These are phyloP conservation scores for Trichophyton simii DNA, from an alignment of 2,329 filamentous ascomycete genomes.

Conservation along the genomic window DNA sequence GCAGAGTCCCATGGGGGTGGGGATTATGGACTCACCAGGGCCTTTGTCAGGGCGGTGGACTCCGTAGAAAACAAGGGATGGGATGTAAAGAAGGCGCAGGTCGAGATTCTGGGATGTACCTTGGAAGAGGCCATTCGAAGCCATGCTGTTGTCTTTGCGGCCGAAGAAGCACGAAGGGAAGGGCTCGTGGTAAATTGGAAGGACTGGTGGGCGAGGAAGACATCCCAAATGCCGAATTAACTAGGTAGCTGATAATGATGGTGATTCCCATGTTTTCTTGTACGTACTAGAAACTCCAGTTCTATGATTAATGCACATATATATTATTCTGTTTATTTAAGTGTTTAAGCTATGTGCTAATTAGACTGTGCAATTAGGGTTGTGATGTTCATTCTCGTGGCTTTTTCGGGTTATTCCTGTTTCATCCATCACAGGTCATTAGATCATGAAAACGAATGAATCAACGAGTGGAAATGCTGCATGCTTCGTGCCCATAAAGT, in stretches of 20 bases:
- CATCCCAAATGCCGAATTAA: constrained; percentile 18
- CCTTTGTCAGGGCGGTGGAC: constrained; percentile 73
- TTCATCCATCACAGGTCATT: not conserved
- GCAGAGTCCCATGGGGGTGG: constrained; percentile 57
- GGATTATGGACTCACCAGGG: constrained; percentile 63
- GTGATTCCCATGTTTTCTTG: too few relatives aligned
- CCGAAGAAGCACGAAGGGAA: constrained; percentile 66
- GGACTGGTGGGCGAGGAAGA: constrained; percentile 57
- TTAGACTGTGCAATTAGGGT: not conserved
- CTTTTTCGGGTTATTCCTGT: not conserved
- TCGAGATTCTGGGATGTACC: constrained; percentile 63
- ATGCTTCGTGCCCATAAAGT: not conserved
- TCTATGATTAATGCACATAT: not conserved
- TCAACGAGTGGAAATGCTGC: not conserved
- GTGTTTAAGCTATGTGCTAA: not conserved
- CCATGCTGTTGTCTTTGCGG: constrained; percentile 87
- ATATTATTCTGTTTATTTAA: not conserved
- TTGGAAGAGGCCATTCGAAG: constrained; percentile 79
- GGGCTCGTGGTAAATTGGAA: constrained; percentile 62
- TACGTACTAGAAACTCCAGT: not conserved
- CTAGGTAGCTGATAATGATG: not conserved
- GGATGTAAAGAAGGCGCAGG: constrained; percentile 59
- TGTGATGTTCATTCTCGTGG: not conserved
- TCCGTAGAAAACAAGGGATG: constrained; percentile 60
- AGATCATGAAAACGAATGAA: not conserved